Percentiles rank a stretch among this genome's conserved stretches.
phyloP scores from a whole-genome alignment of 805 yeast genomes.

The Clavispora carvajalis region DNA sequence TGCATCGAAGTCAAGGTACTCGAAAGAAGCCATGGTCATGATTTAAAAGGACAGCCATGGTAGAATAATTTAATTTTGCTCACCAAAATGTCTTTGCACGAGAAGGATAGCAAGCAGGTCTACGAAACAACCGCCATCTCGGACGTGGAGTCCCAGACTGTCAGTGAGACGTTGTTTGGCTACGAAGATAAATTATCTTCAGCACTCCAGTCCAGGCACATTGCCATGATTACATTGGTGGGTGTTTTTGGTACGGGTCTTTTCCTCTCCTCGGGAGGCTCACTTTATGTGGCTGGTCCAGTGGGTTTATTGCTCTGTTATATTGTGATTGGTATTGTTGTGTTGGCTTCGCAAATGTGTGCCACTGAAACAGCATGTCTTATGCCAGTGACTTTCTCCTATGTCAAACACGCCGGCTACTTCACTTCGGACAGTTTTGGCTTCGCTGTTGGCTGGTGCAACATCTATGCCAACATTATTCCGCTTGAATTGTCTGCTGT shows the following conservation, averaged over 20 bases:
- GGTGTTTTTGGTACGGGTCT: slow-evolving; percentile 21
- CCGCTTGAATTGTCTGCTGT: slow-evolving; percentile 42
- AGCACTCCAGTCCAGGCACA: slow-evolving; percentile 2
- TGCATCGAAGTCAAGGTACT: neutral
- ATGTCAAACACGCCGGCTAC: no score
- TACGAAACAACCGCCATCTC: neutral
- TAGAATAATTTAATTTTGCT: neutral
- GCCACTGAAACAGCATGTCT: slow-evolving; percentile 14
- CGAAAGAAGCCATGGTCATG: neutral
- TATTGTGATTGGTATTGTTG: slow-evolving; percentile 15
- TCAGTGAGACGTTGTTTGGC: neutral
- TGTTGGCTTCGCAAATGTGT: slow-evolving; percentile 28
- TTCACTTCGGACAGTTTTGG: slow-evolving; percentile 26
- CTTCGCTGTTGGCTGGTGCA: slow-evolving; percentile 31
- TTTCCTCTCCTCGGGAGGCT: slow-evolving; percentile 24
- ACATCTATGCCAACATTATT: slow-evolving; percentile 30
- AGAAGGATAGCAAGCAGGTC: neutral
- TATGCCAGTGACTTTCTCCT: slow-evolving; percentile 4
- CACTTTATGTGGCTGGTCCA: slow-evolving; percentile 17
- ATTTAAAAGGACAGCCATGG: neutral
- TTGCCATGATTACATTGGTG: slow-evolving; percentile 14
- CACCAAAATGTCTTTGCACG: neutral
- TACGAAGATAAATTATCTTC: slow-evolving; percentile 1
- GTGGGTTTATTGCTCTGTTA: slow-evolving; percentile 15
- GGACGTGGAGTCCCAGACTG: neutral